phyloP scores from a whole-genome alignment of 257 asterid genomes.

The Petunia secreta region DNA sequence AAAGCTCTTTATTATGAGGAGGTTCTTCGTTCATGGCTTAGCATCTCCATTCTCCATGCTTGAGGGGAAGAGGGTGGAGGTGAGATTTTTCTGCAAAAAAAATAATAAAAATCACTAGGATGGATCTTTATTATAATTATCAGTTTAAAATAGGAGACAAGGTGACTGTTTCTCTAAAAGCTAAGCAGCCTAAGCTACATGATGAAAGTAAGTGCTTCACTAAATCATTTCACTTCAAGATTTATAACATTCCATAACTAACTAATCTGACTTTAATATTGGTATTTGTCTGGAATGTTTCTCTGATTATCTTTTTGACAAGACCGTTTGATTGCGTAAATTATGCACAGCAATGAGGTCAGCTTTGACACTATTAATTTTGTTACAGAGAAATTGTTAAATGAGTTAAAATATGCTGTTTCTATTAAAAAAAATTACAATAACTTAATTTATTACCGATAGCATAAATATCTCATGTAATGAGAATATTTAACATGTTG shows the following conservation, averaged over 20 bases:
- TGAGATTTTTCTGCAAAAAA: neutral
- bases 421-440: neutral
- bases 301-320: constrained; percentile 4
- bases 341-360: constrained; percentile 24
- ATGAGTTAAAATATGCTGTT: neutral
- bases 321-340: constrained; percentile 24
- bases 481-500: too few relatives aligned
- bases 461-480: too few relatives aligned
- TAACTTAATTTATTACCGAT: neutral
- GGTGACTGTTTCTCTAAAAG: constrained; percentile 20
- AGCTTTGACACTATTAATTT: neutral
- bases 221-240: constrained; percentile 40
- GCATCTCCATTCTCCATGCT: neutral
- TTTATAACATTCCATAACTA: constrained; percentile 32
- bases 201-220: constrained; percentile 24
- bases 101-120: constrained; percentile 17
- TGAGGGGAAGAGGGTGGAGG: neutral
- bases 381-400: neutral
- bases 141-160: constrained; percentile 27
- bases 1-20: too few relatives aligned
- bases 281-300: constrained; percentile 12
- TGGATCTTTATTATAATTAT: neutral
- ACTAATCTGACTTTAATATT: constrained; percentile 27
- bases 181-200: neutral
- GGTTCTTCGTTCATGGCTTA: too few relatives aligned